Base-by-base conservation (phyloP, 176 grass and related monocot genomes). In the Typha latifolia region DNA sequence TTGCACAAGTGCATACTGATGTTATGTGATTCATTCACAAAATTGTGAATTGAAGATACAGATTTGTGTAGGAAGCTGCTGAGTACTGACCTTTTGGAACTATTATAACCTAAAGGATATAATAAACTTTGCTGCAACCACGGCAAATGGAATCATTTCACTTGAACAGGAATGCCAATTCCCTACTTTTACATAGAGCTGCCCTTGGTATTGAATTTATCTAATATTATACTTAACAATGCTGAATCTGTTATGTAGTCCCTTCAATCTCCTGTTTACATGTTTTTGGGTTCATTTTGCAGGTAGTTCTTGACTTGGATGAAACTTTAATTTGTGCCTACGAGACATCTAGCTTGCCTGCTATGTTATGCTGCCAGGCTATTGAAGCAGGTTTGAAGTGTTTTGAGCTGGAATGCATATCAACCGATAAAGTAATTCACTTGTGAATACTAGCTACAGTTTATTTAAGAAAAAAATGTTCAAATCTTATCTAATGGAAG, bases 251-350 rank as follows among this genome's bases (percentile, higher is more conserved):
- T 49, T 66, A 43, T 43, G 37, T 43, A 43, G 37, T 43, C 8
- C 37, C 9, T 43, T 43, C 5, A 9, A 10, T 43, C 37, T 66
- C 37, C 77, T 57, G 72, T 55, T 55, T 81, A 50, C 74, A 71
- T 67, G 63, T 43, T 81, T 49, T 61, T 70, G 22, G 10, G 4
- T 49, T 72, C 61, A 79, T 16, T 83, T 43, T 10, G 76, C 64
- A 99, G 95, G 82, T 99, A 61, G 95, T 99, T 69, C 89, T 99
- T 66, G 95, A 99, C 69, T 81, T 99, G 84, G 95, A 99, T 49
- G 89, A 99, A 79, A 99, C 95, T 77, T 81, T 99, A 84, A 86
- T 99, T 71, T 99, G 89, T 77, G 95, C 95, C 8, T 99, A 99
- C 61, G 95, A 99, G 21, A 85, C 95, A 56, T 90, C 95, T 72